Conservation (phyloP, 2,329 filamentous ascomycete genomes). For the Trichoderma sp. region DNA sequence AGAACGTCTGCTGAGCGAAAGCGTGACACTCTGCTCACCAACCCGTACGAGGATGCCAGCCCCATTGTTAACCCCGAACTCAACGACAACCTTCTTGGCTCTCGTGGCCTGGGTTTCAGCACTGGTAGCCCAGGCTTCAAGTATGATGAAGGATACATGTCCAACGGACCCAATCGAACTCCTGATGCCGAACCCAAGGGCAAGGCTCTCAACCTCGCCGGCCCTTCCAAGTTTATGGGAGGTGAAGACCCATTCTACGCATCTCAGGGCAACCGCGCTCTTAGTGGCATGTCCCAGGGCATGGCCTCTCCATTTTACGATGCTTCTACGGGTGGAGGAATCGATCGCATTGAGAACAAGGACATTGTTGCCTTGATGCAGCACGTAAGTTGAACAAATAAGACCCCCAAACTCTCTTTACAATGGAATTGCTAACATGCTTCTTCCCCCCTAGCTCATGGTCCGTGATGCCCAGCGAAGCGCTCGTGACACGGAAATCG, state of each 20-base stretch:
- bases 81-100: conserved; percentile 53
- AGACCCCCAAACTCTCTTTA: background rate
- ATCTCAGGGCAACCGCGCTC: conserved; percentile 63
- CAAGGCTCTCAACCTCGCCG: conserved; percentile 59
- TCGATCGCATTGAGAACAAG: conserved; percentile 91
- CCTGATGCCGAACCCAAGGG: conserved; percentile 58
- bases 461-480: conserved; percentile 96
- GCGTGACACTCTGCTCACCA: conserved; percentile 67
- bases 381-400: conserved; percentile 62
- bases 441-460: conserved; percentile 64
- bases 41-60: conserved; percentile 68
- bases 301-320: conserved; percentile 91
- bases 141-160: conserved; percentile 89
- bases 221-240: conserved; percentile 52
- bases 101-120: conserved; percentile 50
- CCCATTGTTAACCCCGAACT: conserved; percentile 61
- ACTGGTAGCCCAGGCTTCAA: conserved; percentile 64
- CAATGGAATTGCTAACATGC: background rate
- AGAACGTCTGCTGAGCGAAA: conserved; percentile 65
- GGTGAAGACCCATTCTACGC: conserved; percentile 70
- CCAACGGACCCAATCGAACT: conserved; percentile 64
- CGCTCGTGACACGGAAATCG: conserved; percentile 92
- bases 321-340: conserved; percentile 80
- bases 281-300: conserved; percentile 90
- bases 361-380: conserved; percentile 98